phyloP scores from a whole-genome alignment of 805 yeast species.

The Zygotorulaspora sp. region DNA sequence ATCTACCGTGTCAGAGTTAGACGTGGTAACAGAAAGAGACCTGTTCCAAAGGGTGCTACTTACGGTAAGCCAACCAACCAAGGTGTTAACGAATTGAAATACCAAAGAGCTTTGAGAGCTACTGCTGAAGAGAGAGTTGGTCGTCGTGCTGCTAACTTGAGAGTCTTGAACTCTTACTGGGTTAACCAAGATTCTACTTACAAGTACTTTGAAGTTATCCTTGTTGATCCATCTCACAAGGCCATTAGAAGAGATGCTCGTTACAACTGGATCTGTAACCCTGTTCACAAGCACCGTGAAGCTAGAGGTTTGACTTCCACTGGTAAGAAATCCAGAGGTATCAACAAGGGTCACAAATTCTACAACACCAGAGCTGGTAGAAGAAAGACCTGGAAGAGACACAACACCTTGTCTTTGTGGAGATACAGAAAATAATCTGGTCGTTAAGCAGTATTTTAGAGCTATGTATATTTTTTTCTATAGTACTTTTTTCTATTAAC shows the following conservation, averaged over 20 bases:
- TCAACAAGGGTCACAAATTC: conserved; percentile 99
- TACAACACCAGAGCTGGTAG: conserved; percentile 98
- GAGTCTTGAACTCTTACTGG: conserved; percentile 99
- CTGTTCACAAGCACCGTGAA: conserved; percentile 99
- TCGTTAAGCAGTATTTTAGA: conserved; percentile 9
- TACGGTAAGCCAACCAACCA: conserved; percentile 99
- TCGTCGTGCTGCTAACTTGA: conserved; percentile 96
- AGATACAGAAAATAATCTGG: conserved; percentile 84
- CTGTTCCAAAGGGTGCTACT: conserved; percentile 99
- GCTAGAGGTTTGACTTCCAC: conserved; percentile 97
- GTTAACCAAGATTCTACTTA: conserved; percentile 98
- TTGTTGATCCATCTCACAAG: conserved; percentile 96
- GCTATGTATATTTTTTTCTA: conserved; percentile 3
- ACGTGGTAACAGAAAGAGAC: conserved; percentile 99
- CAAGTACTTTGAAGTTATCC: conserved; percentile 98
- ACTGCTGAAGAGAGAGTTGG: conserved; percentile 99
- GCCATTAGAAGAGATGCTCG: conserved; percentile 98
- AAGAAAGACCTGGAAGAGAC: conserved; percentile 99
- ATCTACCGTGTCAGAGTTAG: conserved; percentile 98
- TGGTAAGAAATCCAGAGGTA: conserved; percentile 99
- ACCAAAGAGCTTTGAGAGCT: conserved; percentile 96
- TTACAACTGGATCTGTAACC: conserved; percentile 99
- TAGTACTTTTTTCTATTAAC: conserved; percentile 8
- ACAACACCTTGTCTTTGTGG: conserved; percentile 98
- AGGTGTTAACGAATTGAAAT: conserved; percentile 98